Evolutionary conservation across 257 asterid species (phyloP).

Genomic region (Jasminum sambac): DNA sequence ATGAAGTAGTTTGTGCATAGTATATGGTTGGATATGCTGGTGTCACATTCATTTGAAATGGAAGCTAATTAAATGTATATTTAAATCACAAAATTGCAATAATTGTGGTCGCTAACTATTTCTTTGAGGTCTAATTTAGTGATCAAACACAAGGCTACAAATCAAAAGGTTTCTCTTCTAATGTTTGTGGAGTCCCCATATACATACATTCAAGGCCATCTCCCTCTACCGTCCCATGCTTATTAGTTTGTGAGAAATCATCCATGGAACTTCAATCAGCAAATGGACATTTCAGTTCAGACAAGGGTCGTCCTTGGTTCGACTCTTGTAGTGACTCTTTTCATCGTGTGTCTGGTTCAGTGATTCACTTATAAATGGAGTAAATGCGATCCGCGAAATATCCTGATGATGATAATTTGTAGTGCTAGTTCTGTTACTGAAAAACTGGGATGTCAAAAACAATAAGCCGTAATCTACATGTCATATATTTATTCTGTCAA

Average conservation of each 20-base stretch:
- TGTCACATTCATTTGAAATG: conserved; percentile 11
- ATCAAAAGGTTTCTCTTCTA: neutral
- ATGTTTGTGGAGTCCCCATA: too few species aligned
- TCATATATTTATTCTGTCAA: neutral
- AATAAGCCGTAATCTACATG: neutral
- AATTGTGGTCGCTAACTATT: neutral
- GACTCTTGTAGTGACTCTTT: neutral
- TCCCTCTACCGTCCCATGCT: conserved; percentile 17
- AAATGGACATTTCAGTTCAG: neutral
- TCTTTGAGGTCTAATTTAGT: too few species aligned
- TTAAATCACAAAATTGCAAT: neutral
- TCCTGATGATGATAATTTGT: neutral
- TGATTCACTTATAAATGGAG: too few species aligned
- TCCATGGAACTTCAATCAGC: neutral
- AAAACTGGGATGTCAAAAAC: neutral
- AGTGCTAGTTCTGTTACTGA: too few species aligned
- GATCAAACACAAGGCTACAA: too few species aligned
- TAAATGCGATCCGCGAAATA: neutral
- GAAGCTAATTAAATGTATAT: conserved; percentile 7
- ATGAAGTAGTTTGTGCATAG: conserved; percentile 82
- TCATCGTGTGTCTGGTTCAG: conserved; percentile 1
- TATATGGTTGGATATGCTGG: conserved; percentile 87
- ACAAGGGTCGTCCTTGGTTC: conserved; percentile 13
- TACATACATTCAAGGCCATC: neutral
- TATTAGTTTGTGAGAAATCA: neutral